Conservation (phyloP, 208 protist genomes). For the Blechomonas ayalai region DNA sequence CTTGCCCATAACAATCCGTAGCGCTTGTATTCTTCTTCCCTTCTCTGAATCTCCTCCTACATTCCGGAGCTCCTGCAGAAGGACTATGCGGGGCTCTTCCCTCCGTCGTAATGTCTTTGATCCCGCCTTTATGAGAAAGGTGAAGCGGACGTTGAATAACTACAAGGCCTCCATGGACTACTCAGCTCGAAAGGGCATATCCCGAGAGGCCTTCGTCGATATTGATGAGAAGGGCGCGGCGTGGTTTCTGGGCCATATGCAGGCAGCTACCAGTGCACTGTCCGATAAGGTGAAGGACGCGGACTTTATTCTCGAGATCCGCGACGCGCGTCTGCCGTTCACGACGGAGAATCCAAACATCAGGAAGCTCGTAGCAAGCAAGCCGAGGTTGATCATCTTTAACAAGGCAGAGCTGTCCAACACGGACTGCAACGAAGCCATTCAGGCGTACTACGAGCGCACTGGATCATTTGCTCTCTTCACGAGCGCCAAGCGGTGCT, state of each 20-base stretch:
- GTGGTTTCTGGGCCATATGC: slow-evolving; percentile 89
- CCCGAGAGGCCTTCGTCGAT: slow-evolving; percentile 84
- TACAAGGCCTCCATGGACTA: slow-evolving; percentile 74
- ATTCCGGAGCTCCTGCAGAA: neutral
- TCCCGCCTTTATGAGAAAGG: slow-evolving; percentile 81
- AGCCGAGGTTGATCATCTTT: slow-evolving; percentile 83
- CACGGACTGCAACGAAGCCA: slow-evolving; percentile 65
- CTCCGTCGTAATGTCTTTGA: slow-evolving; percentile 71
- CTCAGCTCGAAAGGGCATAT: slow-evolving; percentile 40
- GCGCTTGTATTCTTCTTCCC: no score
- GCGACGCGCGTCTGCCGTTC: slow-evolving; percentile 88
- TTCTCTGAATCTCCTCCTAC: neutral
- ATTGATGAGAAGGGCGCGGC: slow-evolving; percentile 79
- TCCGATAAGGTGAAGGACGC: slow-evolving; percentile 69
- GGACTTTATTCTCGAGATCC: slow-evolving; percentile 91
- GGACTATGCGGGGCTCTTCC: slow-evolving; percentile 28
- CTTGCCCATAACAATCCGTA: no score
- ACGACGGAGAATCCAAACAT: slow-evolving; percentile 83
- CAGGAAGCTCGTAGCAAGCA: slow-evolving; percentile 28
- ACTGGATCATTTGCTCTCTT: slow-evolving; percentile 68
- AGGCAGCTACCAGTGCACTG: slow-evolving; percentile 38
- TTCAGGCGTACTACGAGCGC: slow-evolving; percentile 79
- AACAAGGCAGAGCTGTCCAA: slow-evolving; percentile 92
- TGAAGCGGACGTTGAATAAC: slow-evolving; percentile 70
- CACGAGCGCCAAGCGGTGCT: slow-evolving; percentile 68